Evolutionary conservation across 1,139 yeast species (phyloP), one percentile per base, ranked within the genome.

Genomic region (Lodderomyces orthopsilosis): DNA sequence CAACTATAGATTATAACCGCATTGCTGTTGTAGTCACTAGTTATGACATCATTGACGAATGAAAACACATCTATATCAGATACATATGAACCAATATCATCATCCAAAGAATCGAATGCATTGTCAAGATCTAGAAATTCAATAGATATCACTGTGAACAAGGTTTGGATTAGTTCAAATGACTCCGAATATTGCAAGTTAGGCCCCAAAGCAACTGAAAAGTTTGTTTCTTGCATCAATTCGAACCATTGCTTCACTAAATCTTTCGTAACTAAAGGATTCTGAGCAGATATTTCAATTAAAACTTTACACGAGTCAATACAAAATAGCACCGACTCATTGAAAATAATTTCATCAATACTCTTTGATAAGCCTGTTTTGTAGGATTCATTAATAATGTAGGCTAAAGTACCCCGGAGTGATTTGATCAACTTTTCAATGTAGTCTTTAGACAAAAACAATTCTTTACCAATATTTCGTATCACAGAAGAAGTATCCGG

Each of bases 1-100:
- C 96, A 89, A 26, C 82, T 76, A 53, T 85, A 84, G 40, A 78
- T 60, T 1, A 83, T 64, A 4, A 84, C 65, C 1, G 88, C 63
- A 46, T 79, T 77, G 12, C 51, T 45, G 40, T 62, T 62, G 19
- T 51, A 35, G 1, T 63, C 50, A 9, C 66, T 59, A 33, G 63
- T 54, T 13, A 70, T 61, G 3, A 70, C 51, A 4, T 55, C 56
- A 52, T 74, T 77, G 19, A 79, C 66, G 41, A 55, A 52, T 40
- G 59, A 56, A 46, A 86, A 68, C 1, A 69, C 57, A 0, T 57
- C 53, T 0, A 75, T 62, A 48, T 79, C 75, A 35, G 67, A 62
- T 51, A 79, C 62, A 48, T 68, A 81, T 1, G 77, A 63, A 1
- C 59, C 57, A 19, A 63, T 57, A 18, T 65, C 66, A 2, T 59